Evolutionary conservation across 2,329 filamentous ascomycete genomes (phyloP), one percentile per base, ranked within the genome.

Genomic region (Clarireedia hainanense): DNA sequence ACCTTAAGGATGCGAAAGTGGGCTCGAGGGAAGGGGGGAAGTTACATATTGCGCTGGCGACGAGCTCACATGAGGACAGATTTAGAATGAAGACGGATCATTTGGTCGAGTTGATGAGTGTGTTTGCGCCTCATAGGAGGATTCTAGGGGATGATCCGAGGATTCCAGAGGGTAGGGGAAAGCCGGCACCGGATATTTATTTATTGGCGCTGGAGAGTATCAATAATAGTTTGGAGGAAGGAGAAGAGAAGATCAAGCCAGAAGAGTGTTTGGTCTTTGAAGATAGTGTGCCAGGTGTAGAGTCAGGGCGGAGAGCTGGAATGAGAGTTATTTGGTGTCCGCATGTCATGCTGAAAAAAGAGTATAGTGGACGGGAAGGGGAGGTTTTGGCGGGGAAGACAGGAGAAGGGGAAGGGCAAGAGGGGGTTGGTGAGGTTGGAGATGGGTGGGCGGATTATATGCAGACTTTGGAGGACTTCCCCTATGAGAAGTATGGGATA

Each of bases 231-330:
- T 75, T 95, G 6, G 74, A 76, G 0, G 73, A 77, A 3, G 83
- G 81, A 40, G 84, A 86, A 51, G 74, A 78, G 61, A 74, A 80
- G 57, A 85, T 99, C 60, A 76, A 69, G 53, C 90, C 91, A 0
- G 87, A 88, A 63, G 92, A 97, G 72, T 97, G 94, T 69, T 77
- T 99, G 15, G 94, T 97, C 0, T 97, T 99, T 66, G 94, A 99
- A 73, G 94, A 99, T 71, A 89, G 86, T 47, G 91, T 97, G 1
- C 89, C 91, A 0, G 94, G 94, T 4, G 90, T 96, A 2, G 94
- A 99, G 73, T 84, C 90, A 2, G 94, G 91, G 4, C 78, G 94
- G 52, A 82, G 94, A 62, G 94, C 94, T 0, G 92, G 92, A 0
- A 97, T 97, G 92, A 84, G 92, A 62, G 91, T 95, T 12, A 78